These are phyloP conservation scores for Lentinula detonsa DNA, from an alignment of 768 basidiomycete genomes.

Conservation along the genomic window DNA sequence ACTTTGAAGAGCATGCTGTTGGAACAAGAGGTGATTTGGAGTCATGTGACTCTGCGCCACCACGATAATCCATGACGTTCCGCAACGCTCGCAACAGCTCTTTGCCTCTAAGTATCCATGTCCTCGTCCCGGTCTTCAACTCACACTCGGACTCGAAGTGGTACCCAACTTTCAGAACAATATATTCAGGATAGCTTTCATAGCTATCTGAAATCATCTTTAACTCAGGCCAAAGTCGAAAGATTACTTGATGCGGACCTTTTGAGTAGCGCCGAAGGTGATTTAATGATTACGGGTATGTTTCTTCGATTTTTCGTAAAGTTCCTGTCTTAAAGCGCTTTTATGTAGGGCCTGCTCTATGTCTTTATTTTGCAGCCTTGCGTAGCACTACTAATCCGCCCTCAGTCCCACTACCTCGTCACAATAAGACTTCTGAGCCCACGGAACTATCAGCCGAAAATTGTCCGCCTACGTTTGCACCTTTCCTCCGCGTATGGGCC, in stretches of 20 bases:
- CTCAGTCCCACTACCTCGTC: conserved; percentile 71
- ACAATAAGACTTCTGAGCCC: conserved; percentile 38
- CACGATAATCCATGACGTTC: background rate
- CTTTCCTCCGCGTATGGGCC: conserved; percentile 73
- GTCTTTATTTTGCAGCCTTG: conserved; percentile 80
- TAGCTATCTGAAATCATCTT: conserved; percentile 71
- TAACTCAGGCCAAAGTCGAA: conserved; percentile 75
- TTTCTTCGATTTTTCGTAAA: background rate
- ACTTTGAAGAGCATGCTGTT: no score
- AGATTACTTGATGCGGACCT: conserved; percentile 65
- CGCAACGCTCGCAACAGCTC: background rate
- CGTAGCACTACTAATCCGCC: conserved; percentile 72
- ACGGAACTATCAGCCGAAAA: conserved; percentile 58
- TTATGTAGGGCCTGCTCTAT: conserved; percentile 64
- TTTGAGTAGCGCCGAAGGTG: conserved; percentile 71
- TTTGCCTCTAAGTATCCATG: background rate
- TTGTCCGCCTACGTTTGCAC: conserved; percentile 62
- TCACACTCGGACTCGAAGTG: conserved; percentile 1
- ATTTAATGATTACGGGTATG: conserved; percentile 82
- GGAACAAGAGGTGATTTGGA: no score
- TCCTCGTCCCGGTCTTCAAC: background rate
- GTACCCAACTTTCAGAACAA: conserved; percentile 47
- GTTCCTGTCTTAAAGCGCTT: background rate
- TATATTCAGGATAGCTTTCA: conserved; percentile 77
- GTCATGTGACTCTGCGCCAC: background rate